Evolutionary conservation across 257 asterid genomes (phyloP).

Genomic region (Solanum sitiens): DNA sequence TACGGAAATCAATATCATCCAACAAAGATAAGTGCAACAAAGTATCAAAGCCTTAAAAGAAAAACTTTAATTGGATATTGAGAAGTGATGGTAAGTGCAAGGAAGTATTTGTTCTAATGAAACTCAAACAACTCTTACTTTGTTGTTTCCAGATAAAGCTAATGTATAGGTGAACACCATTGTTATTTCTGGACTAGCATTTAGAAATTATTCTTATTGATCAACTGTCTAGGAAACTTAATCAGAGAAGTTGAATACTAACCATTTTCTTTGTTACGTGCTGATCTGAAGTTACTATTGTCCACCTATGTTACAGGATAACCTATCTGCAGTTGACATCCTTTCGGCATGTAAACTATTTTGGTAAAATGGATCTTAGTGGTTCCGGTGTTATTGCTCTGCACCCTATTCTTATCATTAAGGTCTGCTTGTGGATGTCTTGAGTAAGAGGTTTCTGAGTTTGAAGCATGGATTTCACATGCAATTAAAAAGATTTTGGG

Average conservation of each 20-base stretch:
- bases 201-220: not conserved
- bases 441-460: not conserved
- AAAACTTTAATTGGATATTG: not conserved
- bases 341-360: constrained; percentile 96
- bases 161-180: not conserved
- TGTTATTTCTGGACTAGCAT: not conserved
- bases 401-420: constrained; percentile 36
- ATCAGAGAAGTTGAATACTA: not conserved
- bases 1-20: constrained; percentile 97
- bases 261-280: not conserved
- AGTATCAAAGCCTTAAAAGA: not conserved
- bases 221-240: not conserved
- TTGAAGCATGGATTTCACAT: not conserved
- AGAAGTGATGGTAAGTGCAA: not conserved
- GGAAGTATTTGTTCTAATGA: not conserved
- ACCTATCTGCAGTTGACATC: constrained; percentile 96
- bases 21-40: constrained; percentile 46
- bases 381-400: constrained; percentile 93
- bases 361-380: constrained; percentile 92
- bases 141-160: not conserved
- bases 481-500: not conserved
- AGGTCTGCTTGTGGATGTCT: constrained; percentile 1
- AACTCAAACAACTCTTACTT: not conserved
- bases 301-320: constrained; percentile 58
- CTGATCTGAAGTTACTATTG: constrained; percentile 10